Evolutionary conservation across 2,329 filamentous ascomycete species (phyloP).

Genomic region (Ilyonectria mors-panacis): DNA sequence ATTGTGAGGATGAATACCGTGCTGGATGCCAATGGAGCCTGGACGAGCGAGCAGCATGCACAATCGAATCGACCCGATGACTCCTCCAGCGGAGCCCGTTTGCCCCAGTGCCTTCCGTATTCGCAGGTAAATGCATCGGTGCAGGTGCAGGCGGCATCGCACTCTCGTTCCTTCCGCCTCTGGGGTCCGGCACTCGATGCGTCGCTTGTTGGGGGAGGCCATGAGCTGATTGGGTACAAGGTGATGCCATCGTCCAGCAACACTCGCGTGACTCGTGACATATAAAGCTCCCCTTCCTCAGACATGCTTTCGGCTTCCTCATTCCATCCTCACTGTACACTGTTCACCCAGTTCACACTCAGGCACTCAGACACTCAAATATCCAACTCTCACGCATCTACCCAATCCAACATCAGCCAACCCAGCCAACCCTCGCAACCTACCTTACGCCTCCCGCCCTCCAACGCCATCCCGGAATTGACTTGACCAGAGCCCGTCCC

Average conservation of each 20-base stretch:
- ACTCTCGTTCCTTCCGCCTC: slow-evolving; percentile 22
- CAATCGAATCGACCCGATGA: slow-evolving; percentile 7
- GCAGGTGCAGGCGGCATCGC: slow-evolving; percentile 13
- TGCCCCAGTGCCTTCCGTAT: slow-evolving; percentile 8
- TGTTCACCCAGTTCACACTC: slow-evolving; percentile 3
- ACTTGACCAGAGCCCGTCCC: not conserved
- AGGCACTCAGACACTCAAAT: not conserved
- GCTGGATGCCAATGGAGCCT: not conserved
- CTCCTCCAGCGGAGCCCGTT: not conserved
- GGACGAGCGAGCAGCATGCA: not conserved
- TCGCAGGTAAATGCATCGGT: slow-evolving; percentile 7
- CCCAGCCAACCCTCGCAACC: not conserved
- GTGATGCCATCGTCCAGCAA: slow-evolving; percentile 46
- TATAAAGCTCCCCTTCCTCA: slow-evolving; percentile 45
- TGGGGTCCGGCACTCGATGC: slow-evolving; percentile 28
- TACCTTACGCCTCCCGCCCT: not conserved
- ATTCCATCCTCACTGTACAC: slow-evolving; percentile 21
- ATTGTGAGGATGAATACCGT: not conserved
- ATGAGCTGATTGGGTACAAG: slow-evolving; percentile 49
- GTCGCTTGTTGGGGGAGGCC: slow-evolving; percentile 25
- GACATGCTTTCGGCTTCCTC: slow-evolving; percentile 21
- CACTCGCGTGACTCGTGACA: slow-evolving; percentile 47
- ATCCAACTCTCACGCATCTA: slow-evolving; percentile 1
- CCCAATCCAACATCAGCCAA: slow-evolving; percentile 1
- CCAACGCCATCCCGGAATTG: slow-evolving; percentile 5